Conservation (phyloP, 2,329 filamentous ascomycete genomes). For the Epichloe brachyelytri region DNA sequence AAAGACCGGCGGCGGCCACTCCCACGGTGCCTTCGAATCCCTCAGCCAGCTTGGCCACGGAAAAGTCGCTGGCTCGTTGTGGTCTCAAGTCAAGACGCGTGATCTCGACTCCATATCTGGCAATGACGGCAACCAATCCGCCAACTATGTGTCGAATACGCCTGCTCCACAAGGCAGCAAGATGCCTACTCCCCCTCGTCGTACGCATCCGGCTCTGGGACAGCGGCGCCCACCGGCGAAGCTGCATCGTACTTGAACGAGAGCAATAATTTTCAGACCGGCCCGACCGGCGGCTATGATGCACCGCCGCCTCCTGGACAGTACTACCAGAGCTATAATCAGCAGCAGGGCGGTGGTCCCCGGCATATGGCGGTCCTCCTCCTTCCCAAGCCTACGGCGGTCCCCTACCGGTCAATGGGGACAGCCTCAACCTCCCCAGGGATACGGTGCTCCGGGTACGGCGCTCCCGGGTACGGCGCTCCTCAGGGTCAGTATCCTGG, state of each 20-base stretch:
- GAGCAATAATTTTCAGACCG: slow-evolving; percentile 10
- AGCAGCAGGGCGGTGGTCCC: slow-evolving; percentile 6
- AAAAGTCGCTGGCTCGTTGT: slow-evolving; percentile 45
- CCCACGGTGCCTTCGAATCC: slow-evolving; percentile 31
- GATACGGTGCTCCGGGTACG: slow-evolving; percentile 12
- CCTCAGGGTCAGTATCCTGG: slow-evolving; percentile 12
- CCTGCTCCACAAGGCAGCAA: slow-evolving; percentile 23
- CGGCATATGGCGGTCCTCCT: slow-evolving; percentile 10
- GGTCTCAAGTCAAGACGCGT: slow-evolving; percentile 47
- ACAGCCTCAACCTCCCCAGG: slow-evolving; percentile 6
- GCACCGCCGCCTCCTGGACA: slow-evolving; percentile 20
- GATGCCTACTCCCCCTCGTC: slow-evolving; percentile 16
- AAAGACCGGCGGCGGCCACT: slow-evolving; percentile 18
- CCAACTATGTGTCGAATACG: slow-evolving; percentile 25
- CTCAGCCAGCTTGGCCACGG: slow-evolving; percentile 37
- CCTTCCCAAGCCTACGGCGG: slow-evolving; percentile 11
- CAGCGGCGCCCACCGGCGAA: slow-evolving; percentile 19
- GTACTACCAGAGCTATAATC: slow-evolving; percentile 21
- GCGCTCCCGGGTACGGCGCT: slow-evolving; percentile 12
- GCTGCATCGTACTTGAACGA: slow-evolving; percentile 18
- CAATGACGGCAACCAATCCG: slow-evolving; percentile 25
- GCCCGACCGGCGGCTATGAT: slow-evolving; percentile 14
- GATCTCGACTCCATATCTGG: slow-evolving; percentile 44
- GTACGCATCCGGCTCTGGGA: slow-evolving; percentile 18
- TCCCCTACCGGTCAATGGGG: slow-evolving; percentile 10